These are phyloP conservation scores for Geotrichum ghanense DNA, from an alignment of 805 yeast genomes.

Conservation along the genomic window DNA sequence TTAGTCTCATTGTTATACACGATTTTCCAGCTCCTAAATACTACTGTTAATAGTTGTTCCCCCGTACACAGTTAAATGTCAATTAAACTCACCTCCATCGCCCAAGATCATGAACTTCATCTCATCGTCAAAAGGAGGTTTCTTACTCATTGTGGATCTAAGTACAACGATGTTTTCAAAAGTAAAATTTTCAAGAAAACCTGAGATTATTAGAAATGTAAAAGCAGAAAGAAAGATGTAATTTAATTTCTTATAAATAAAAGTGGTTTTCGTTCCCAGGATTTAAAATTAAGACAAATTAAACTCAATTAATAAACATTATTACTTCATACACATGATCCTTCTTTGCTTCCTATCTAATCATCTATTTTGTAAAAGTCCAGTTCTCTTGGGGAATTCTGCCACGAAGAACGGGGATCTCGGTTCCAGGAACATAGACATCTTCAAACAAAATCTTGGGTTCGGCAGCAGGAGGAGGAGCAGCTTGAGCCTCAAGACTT, in stretches of 20 bases:
- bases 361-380: conserved; percentile 40
- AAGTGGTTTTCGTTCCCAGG: too few species aligned
- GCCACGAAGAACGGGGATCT: conserved; percentile 88
- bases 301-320: too few species aligned
- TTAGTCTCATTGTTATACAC: conserved; percentile 25
- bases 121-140: background rate
- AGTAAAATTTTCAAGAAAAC: too few species aligned
- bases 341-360: too few species aligned
- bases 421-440: conserved; percentile 90
- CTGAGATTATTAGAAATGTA: too few species aligned
- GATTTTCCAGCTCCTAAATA: conserved; percentile 17
- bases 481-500: conserved; percentile 83
- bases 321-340: too few species aligned
- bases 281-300: too few species aligned
- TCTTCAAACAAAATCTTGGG: conserved; percentile 93
- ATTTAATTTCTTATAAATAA: too few species aligned
- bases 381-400: conserved; percentile 94
- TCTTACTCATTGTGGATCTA: background rate
- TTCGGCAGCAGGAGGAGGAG: conserved; percentile 92
- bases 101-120: conserved; percentile 10
- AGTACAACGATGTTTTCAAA: too few species aligned
- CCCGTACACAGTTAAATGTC: too few species aligned
- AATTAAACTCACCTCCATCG: conserved; percentile 9
- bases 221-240: too few species aligned
- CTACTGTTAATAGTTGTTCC: background rate